A percentile compares a stretch with the other conserved stretches of the same genome.
Conservation (phyloP, 805 yeast species). For the Lipomyces mesembrius region DNA sequence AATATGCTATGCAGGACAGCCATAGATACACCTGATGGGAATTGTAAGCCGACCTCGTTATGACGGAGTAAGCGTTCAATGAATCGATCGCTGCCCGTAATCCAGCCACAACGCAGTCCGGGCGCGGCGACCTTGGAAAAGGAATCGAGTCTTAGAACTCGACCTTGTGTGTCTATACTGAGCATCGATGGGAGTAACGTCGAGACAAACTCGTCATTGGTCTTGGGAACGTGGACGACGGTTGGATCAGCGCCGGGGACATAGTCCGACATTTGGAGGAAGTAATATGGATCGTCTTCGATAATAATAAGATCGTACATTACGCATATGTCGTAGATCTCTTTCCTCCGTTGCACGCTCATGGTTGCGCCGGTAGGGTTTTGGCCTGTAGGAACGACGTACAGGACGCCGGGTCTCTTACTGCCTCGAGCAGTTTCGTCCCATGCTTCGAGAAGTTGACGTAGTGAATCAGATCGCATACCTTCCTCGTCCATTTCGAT, state of each 20-base stretch:
- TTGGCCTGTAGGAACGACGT: conserved; percentile 95
- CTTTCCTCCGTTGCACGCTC: conserved; percentile 72
- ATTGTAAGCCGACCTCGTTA: conserved; percentile 81
- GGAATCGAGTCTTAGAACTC: conserved; percentile 87
- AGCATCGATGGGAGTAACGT: conserved; percentile 77
- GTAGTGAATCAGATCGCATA: conserved; percentile 72
- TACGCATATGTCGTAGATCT: conserved; percentile 75
- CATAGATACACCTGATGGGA: conserved; percentile 80
- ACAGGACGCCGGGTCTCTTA: conserved; percentile 80
- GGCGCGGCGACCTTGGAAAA: conserved; percentile 93
- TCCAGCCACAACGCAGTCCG: conserved; percentile 88
- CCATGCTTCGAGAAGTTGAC: conserved; percentile 68
- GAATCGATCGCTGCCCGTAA: conserved; percentile 69
- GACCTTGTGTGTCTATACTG: conserved; percentile 79
- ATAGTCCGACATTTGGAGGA: conserved; percentile 89
- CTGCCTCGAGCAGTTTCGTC: conserved; percentile 49
- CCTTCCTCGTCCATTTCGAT: conserved; percentile 81
- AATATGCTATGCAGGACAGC: conserved; percentile 70
- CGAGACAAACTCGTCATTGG: conserved; percentile 49
- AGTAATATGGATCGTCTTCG: conserved; percentile 98
- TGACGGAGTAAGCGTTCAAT: conserved; percentile 69
- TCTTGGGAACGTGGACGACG: conserved; percentile 51
- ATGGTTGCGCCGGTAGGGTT: conserved; percentile 95
- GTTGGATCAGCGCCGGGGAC: conserved; percentile 41
- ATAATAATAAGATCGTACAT: conserved; percentile 84